Base-by-base conservation (phyloP, 805 yeast genomes). In the Isabelozyma heimii region DNA sequence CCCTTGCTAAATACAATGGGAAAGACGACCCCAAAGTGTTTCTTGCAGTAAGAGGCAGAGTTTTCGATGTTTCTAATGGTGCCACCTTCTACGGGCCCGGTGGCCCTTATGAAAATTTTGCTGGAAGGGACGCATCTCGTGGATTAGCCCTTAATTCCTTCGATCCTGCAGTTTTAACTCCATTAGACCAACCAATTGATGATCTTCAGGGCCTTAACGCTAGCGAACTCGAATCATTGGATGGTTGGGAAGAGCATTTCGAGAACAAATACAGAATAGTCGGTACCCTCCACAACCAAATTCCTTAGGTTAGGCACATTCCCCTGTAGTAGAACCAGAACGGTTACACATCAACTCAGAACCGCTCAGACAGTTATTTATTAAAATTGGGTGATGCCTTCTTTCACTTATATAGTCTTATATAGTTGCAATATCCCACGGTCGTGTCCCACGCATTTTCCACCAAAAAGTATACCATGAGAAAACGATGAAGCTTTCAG, bases 121-220 rank as follows among this genome's bases (percentile, higher is more conserved):
- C 97, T 0, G 98, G 98, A 1, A 86, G 89, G 56, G 98, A 92
- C 69, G 97, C 97, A 3, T 86, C 95, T 0, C 76, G 98, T 55
- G 98, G 97, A 0, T 77, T 92, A 48, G 97, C 97, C 0, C 73
- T 81, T 58, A 91, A 91, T 67, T 87, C 96, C 14, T 92, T 91
- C 68, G 97, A 91, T 45, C 55, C 73, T 17, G 80, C 68, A 74
- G 47, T 76, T 76, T 63, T 94, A 26, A 86, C 84, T 37, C 79
- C 85, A 8, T 72, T 89, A 61, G 89, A 84, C 52, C 75, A 86
- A 61, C 95, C 96, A 5, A 79, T 94, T 50, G 99, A 94, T 60
- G 70, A 72, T 5, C 75, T 94, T 49, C 60, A 66, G 0, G 92
- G 83, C 53, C 77, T 94, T 56, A 69, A 75, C 0, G 72, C 69